Conservation (phyloP, 495 filamentous ascomycete species). For the Cladorrhinum samala region DNA sequence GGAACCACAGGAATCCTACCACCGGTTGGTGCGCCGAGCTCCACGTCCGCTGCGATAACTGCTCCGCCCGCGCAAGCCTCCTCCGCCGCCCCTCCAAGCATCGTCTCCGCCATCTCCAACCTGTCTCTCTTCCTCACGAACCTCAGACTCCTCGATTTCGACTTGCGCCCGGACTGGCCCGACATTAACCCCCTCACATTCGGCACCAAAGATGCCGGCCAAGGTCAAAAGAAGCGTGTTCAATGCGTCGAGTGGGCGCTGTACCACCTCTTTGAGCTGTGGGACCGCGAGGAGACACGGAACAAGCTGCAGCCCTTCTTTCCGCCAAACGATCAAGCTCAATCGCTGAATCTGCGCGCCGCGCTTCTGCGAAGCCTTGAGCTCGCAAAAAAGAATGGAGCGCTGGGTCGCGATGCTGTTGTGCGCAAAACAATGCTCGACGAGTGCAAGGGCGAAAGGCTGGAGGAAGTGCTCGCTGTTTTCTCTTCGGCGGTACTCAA, state of each 20-base stretch:
- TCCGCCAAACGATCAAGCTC: slow-evolving; percentile 76
- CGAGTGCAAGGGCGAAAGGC: slow-evolving; percentile 78
- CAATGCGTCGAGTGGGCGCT: slow-evolving; percentile 78
- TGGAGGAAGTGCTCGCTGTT: slow-evolving; percentile 69
- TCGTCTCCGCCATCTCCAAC: slow-evolving; percentile 18
- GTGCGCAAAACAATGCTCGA: slow-evolving; percentile 87
- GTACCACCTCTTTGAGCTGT: slow-evolving; percentile 73
- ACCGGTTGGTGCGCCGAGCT: slow-evolving; percentile 2
- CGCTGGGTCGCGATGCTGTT: slow-evolving; percentile 67
- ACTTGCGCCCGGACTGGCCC: slow-evolving; percentile 72
- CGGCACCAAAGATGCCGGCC: slow-evolving; percentile 55
- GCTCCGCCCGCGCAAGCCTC: slow-evolving; percentile 4
- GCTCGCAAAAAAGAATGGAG: slow-evolving; percentile 78
- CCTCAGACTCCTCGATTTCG: slow-evolving; percentile 70
- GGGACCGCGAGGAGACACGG: slow-evolving; percentile 66
- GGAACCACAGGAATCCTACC: slow-evolving; percentile 1
- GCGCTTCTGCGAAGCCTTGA: slow-evolving; percentile 74
- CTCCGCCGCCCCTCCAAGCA: slow-evolving; percentile 9
- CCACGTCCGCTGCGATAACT: background rate
- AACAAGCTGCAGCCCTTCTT: slow-evolving; percentile 88
- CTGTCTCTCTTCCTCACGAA: slow-evolving; percentile 69
- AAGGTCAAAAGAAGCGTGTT: slow-evolving; percentile 72
- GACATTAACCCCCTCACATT: slow-evolving; percentile 58
- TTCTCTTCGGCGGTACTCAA: slow-evolving; percentile 78
- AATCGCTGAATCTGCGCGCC: slow-evolving; percentile 81